phyloP scores from a whole-genome alignment of 1,139 yeast species.

The Yamadazyma diospyri region DNA sequence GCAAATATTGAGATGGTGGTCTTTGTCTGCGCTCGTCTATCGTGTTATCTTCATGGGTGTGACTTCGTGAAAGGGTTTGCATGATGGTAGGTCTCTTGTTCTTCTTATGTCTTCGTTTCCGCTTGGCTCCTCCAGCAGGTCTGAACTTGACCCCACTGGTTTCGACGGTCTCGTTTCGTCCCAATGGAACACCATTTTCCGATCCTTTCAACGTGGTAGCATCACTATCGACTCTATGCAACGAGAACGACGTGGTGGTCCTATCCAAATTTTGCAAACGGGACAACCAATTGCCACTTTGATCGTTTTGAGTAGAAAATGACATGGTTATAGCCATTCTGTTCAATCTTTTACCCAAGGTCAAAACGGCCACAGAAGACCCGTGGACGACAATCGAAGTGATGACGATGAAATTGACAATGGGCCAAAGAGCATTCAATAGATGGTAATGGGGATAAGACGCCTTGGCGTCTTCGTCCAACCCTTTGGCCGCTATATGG shows the following conservation, averaged over 20 bases:
- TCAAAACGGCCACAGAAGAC: constrained; percentile 90
- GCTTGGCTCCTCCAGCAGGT: constrained; percentile 76
- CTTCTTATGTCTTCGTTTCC: constrained; percentile 40
- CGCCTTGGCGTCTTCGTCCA: constrained; percentile 55
- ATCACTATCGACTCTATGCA: constrained; percentile 74
- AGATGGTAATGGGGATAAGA: constrained; percentile 63
- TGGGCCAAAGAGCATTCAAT: constrained; percentile 83
- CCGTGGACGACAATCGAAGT: constrained; percentile 93
- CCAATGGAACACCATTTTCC: constrained; percentile 14
- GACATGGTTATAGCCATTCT: constrained; percentile 93
- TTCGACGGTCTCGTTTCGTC: constrained; percentile 42
- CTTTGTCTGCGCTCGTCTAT: constrained; percentile 28
- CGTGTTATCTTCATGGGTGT: constrained; percentile 22
- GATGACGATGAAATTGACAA: constrained; percentile 77
- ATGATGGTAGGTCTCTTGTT: constrained; percentile 27
- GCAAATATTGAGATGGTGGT: constrained; percentile 42
- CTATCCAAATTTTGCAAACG: constrained; percentile 79
- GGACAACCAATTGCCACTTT: constrained; percentile 72
- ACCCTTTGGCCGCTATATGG: constrained; percentile 19
- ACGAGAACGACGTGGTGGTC: constrained; percentile 70
- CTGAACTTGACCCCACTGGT: constrained; percentile 68
- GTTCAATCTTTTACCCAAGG: constrained; percentile 84
- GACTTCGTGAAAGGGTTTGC: constrained; percentile 29
- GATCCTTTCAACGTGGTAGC: constrained; percentile 18
- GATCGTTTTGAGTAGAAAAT: constrained; percentile 69